Base-by-base conservation (phyloP, 2,329 filamentous ascomycete species). In the Pestalotiopsis sp. region DNA sequence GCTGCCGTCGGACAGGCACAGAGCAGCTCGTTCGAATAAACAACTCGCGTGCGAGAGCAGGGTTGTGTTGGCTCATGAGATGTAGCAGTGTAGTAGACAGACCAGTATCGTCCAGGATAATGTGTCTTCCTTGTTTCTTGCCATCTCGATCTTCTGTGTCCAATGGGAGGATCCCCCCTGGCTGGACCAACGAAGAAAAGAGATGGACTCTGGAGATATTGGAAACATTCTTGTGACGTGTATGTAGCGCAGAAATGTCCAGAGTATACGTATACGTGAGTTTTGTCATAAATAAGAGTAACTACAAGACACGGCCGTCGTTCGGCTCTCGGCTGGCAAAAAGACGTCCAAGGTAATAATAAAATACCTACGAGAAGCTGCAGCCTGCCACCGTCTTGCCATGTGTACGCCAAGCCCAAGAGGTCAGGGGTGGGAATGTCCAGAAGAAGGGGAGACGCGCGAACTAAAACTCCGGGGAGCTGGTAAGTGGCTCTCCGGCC, bases 401-500 rank as follows among this genome's bases (percentile, higher is more conserved):
- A 36, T 36, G 31, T 36, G 31, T 36, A 9, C 31, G 31, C 31
- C 31, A 36, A 36, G 31, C 31, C 31, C 7, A 36, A 2, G 31
- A 9, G 45, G 45, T 52, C 7, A 20, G 20, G 45, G 45, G 45
- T 17, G 45, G 14, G 17, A 52, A 9, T n/a, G 45, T 52, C 45
- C 17, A n/a, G 20, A n/a, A 52, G 17, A 52, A n/a, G 45, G 45
- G 45, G 17, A 52, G 45, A 45, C 17, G 45, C 17, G 17, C 45
- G 17, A 38, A 49, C 62, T 64, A 64, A 49, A 64, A 64, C 38
- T 27, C 62, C 62, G 62, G 62, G 62, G 62, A 64, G 41, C n/a
- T 64, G 62, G 39, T 64, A 52, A 64, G 41, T 64, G 62, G 62
- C 62, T 64, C 39, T 39, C 62, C 31, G 36, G 20, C 25, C 41